These are phyloP conservation scores for Coniochaeta prunicola DNA, from an alignment of 2,329 filamentous ascomycete species.

Conservation along the genomic window DNA sequence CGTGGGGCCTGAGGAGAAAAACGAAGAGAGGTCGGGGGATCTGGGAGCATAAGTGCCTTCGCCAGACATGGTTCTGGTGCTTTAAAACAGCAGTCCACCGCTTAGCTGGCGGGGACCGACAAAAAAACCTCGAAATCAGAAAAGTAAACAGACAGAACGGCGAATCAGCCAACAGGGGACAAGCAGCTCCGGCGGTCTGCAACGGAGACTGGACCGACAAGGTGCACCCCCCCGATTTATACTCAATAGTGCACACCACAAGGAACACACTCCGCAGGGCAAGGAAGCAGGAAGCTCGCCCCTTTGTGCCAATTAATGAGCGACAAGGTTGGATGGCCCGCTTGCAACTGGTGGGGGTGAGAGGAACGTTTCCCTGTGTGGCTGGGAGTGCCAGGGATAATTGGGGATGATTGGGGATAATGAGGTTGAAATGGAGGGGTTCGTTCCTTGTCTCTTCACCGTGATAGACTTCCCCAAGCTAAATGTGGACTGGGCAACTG, in stretches of 20 bases:
- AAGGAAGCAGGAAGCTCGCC: not conserved
- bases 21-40: conserved; percentile 52
- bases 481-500: not conserved
- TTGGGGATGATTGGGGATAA: too few relatives aligned
- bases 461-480: too few relatives aligned
- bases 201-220: not conserved
- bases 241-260: not conserved
- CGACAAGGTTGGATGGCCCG: not conserved
- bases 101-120: not conserved
- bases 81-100: not conserved
- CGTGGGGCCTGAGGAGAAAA: conserved; percentile 34
- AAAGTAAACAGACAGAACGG: conserved; percentile 8
- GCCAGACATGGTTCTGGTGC: conserved; percentile 37
- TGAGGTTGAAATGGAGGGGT: not conserved
- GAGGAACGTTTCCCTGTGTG: not conserved
- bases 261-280: not conserved
- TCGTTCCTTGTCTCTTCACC: too few relatives aligned
- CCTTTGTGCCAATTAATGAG: not conserved
- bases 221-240: conserved; percentile 2
- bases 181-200: not conserved
- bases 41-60: conserved; percentile 48
- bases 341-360: not conserved
- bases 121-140: conserved; percentile 7
- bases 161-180: not conserved
- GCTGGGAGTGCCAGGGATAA: not conserved